Conservation (phyloP, 345 rosid species). For the Eucalyptus regnans region DNA sequence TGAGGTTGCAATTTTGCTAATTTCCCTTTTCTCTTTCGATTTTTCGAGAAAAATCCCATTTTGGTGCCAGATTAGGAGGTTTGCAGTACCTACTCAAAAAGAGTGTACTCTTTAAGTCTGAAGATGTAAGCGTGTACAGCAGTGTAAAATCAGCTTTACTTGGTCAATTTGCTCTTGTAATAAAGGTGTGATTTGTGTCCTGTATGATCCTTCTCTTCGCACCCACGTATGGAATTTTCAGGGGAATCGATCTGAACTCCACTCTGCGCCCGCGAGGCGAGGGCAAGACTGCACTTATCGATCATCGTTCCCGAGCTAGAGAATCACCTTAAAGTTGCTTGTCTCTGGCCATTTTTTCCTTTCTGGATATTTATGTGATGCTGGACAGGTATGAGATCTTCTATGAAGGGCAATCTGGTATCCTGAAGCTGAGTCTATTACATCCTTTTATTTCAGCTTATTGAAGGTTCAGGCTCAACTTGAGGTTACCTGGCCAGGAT, state of each 20-base stretch:
- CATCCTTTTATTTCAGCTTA: neutral
- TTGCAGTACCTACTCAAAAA: constrained; percentile 18
- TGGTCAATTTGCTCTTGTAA: constrained; percentile 7
- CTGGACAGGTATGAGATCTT: neutral
- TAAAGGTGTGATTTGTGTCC: constrained; percentile 21
- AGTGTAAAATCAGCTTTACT: constrained; percentile 21
- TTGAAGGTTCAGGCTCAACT: neutral
- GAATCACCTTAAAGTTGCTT: neutral
- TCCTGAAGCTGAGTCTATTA: neutral
- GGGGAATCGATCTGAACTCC: neutral
- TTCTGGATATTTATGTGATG: neutral
- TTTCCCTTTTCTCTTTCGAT: neutral
- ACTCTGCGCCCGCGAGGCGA: neutral
- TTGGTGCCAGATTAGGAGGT: constrained; percentile 3
- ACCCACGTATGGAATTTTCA: neutral
- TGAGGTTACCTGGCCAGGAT: neutral
- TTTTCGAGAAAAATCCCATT: constrained; percentile 4
- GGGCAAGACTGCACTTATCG: neutral
- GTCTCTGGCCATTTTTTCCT: neutral
- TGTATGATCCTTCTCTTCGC: neutral
- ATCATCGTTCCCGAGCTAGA: neutral
- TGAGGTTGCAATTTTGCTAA: constrained; percentile 40
- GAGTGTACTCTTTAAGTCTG: constrained; percentile 16
- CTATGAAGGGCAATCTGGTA: neutral
- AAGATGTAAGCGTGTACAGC: constrained; percentile 53